Evolutionary conservation across 2,329 filamentous ascomycete genomes (phyloP).

Genomic region (Verticillium zaregamsianum): DNA sequence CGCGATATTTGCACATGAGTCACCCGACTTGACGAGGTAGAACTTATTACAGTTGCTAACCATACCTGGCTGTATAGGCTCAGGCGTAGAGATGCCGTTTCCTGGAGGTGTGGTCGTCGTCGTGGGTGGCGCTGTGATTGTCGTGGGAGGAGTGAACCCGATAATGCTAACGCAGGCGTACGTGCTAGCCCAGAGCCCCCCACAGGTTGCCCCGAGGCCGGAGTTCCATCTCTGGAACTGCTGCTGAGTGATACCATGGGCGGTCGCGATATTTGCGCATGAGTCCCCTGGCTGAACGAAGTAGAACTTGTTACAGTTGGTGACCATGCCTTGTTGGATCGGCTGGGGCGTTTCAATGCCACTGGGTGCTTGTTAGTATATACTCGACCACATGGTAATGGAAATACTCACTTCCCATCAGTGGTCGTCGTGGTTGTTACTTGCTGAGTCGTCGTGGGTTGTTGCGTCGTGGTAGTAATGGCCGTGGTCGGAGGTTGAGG

Average conservation of each 20-base stretch:
- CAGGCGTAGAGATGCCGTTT: conserved; percentile 4
- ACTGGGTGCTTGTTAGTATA: neutral
- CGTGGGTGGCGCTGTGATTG: too few relatives aligned
- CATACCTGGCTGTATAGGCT: conserved; percentile 10
- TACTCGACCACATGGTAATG: too few relatives aligned
- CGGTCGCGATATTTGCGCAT: conserved; percentile 18
- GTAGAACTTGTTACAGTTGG: conserved; percentile 24
- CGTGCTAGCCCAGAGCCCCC: neutral
- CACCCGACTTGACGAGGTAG: conserved; percentile 13
- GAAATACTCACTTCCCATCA: too few relatives aligned
- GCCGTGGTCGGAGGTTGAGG: too few relatives aligned
- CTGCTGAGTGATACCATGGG: conserved; percentile 12
- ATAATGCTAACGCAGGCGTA: neutral
- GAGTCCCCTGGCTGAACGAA: conserved; percentile 14
- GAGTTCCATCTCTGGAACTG: neutral
- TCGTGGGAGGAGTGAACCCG: neutral
- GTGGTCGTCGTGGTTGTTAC: too few relatives aligned
- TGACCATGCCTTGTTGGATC: conserved; percentile 20
- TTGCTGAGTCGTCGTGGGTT: too few relatives aligned
- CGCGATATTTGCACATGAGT: conserved; percentile 19
- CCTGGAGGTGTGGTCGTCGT: neutral
- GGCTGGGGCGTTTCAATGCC: conserved; percentile 22
- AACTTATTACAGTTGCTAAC: conserved; percentile 16
- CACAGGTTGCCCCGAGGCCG: neutral
- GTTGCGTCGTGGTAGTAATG: too few relatives aligned